A percentile compares a stretch with the other conserved stretches of the same genome.
Conservation (phyloP, 176 grass and related monocot species). For the Puccinellia tenuiflora region DNA sequence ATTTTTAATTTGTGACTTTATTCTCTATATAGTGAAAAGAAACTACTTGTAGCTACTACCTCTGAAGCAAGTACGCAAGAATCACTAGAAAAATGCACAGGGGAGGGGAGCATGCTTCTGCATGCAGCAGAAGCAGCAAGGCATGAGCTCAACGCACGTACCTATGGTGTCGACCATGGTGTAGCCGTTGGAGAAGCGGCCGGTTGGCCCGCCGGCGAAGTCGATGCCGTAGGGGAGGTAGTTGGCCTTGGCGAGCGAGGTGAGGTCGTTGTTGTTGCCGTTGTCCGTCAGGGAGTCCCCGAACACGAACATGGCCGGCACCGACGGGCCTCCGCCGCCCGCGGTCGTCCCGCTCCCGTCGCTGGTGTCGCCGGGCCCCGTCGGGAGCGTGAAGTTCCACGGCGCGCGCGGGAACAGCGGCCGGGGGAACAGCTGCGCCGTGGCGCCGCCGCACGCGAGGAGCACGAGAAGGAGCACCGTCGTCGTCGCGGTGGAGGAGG, state of each 20-base stretch:
- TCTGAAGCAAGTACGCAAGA: background rate
- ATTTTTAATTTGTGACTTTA: background rate
- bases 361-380: slow-evolving; percentile 21
- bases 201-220: slow-evolving; percentile 74
- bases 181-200: slow-evolving; percentile 94
- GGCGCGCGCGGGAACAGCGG: slow-evolving; percentile 29
- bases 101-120: background rate
- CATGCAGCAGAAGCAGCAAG: background rate
- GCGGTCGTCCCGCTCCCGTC: background rate
- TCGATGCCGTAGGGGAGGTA: slow-evolving; percentile 94
- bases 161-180: slow-evolving; percentile 82
- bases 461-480: background rate
- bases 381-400: slow-evolving; percentile 48
- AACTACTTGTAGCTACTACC: background rate
- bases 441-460: background rate
- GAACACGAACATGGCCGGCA: slow-evolving; percentile 90
- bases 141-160: background rate
- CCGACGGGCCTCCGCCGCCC: background rate
- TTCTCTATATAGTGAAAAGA: background rate
- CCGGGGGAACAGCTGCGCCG: slow-evolving; percentile 38
- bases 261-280: slow-evolving; percentile 89
- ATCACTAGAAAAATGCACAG: background rate
- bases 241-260: slow-evolving; percentile 82
- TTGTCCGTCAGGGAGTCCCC: slow-evolving; percentile 93
- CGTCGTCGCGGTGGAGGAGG: background rate